Conservation (phyloP, 2,329 filamentous ascomycete genomes). For the Verruconis gallopava region DNA sequence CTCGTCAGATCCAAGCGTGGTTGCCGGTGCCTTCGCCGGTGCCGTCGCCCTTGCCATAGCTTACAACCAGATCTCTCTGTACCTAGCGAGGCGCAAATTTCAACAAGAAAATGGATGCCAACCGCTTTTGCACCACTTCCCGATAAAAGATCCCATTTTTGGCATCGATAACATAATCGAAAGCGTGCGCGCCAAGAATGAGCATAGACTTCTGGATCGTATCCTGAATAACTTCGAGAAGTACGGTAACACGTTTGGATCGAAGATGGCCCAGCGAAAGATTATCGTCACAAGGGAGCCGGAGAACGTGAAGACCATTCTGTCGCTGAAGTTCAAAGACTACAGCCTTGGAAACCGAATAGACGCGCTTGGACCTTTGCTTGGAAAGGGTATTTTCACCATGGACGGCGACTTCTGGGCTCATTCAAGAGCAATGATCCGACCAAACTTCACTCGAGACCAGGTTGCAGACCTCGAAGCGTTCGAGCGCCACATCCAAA, state of each 20-base stretch:
- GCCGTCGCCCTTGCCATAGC: conserved; percentile 1
- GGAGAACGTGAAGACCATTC: conserved; percentile 35
- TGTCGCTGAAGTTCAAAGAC: conserved; percentile 34
- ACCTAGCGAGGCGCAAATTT: conserved; percentile 24
- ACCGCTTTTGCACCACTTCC: conserved; percentile 28
- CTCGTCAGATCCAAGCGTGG: not conserved
- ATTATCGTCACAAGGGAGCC: conserved; percentile 32
- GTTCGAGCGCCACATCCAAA: conserved; percentile 47
- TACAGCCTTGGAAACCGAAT: conserved; percentile 28
- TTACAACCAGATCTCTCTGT: conserved; percentile 18
- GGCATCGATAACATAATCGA: conserved; percentile 37
- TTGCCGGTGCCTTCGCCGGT: not conserved
- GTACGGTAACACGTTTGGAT: conserved; percentile 25
- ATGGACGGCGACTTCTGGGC: conserved; percentile 30
- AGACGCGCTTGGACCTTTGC: conserved; percentile 24
- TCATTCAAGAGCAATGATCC: conserved; percentile 33
- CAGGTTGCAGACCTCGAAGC: conserved; percentile 42
- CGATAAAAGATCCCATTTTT: conserved; percentile 42
- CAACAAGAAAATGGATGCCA: conserved; percentile 35
- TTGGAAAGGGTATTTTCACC: conserved; percentile 35
- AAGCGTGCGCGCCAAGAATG: conserved; percentile 26
- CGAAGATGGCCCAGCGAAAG: conserved; percentile 7
- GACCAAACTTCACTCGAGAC: conserved; percentile 40
- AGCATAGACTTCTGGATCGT: conserved; percentile 15
- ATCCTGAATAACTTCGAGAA: conserved; percentile 18